Percentiles rank a stretch among this genome's conserved stretches.
Conservation (phyloP, 2,329 filamentous ascomycete species). For the Orbilia blumenaviensis region DNA sequence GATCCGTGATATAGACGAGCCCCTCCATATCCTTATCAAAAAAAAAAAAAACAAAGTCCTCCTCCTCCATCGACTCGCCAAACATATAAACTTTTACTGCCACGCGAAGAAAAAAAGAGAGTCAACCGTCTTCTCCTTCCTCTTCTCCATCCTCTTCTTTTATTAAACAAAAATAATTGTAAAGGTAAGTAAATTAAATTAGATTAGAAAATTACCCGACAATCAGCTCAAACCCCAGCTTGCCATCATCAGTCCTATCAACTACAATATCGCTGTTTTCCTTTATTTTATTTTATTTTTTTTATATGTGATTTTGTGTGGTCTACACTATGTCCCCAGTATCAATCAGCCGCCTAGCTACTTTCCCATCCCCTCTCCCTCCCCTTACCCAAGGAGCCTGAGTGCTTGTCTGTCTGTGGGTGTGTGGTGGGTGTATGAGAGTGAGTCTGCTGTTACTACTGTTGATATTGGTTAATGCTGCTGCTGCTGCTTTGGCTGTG, state of each 20-base stretch:
- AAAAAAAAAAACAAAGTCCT: no score
- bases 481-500: not conserved
- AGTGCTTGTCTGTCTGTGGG: not conserved
- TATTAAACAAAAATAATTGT: not conserved
- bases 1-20: slow-evolving; percentile 2
- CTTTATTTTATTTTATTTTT: no score
- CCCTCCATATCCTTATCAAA: not conserved
- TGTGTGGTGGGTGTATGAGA: not conserved
- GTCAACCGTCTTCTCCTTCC: no score
- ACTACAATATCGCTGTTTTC: not conserved
- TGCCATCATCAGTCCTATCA: not conserved
- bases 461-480: no score
- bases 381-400: no score
- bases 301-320: no score
- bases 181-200: not conserved
- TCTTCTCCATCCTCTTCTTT: not conserved
- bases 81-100: not conserved
- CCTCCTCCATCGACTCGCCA: slow-evolving; percentile 9
- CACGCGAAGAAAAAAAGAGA: not conserved
- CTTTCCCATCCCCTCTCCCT: no score
- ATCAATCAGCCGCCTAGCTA: no score
- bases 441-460: not conserved
- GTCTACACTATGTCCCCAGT: no score
- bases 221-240: slow-evolving; percentile 3
- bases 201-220: not conserved